Conservation (phyloP, 2,329 filamentous ascomycete species). For the Periglandula ipomoeae region DNA sequence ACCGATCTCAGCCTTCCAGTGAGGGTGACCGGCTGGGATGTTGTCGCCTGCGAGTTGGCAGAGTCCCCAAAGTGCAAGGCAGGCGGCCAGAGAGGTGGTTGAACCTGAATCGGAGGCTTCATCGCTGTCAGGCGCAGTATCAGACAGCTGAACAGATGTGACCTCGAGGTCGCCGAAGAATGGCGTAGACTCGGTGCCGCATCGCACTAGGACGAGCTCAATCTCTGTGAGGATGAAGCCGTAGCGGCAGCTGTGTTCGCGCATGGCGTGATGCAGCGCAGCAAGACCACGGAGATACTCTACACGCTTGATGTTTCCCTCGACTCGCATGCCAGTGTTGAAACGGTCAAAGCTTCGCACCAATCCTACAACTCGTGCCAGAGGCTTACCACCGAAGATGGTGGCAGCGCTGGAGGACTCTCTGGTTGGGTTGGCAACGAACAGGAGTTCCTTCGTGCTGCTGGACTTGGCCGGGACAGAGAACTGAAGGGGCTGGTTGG, state of each 20-base stretch:
- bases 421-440: constrained; percentile 53
- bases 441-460: constrained; percentile 45
- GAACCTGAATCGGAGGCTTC: constrained; percentile 31
- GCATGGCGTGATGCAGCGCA: constrained; percentile 84
- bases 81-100: constrained; percentile 53
- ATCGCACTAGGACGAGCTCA: constrained; percentile 83
- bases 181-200: constrained; percentile 61
- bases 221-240: constrained; percentile 97
- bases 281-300: constrained; percentile 82
- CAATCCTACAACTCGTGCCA: constrained; percentile 64
- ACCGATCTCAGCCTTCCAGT: constrained; percentile 64
- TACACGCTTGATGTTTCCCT: constrained; percentile 75
- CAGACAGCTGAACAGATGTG: constrained; percentile 48
- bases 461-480: constrained; percentile 29
- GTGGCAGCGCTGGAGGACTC: constrained; percentile 46
- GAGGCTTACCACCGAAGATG: constrained; percentile 38
- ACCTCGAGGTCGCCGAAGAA: constrained; percentile 88
- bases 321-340: constrained; percentile 88
- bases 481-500: constrained; percentile 52
- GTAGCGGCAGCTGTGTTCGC: constrained; percentile 85
- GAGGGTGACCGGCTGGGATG: constrained; percentile 42
- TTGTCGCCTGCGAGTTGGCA: constrained; percentile 60
- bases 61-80: constrained; percentile 68
- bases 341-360: constrained; percentile 88
- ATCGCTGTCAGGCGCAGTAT: constrained; percentile 21